Evolutionary conservation across 441 rosid genomes (phyloP).

Genomic region (Pelargonium australe): DNA sequence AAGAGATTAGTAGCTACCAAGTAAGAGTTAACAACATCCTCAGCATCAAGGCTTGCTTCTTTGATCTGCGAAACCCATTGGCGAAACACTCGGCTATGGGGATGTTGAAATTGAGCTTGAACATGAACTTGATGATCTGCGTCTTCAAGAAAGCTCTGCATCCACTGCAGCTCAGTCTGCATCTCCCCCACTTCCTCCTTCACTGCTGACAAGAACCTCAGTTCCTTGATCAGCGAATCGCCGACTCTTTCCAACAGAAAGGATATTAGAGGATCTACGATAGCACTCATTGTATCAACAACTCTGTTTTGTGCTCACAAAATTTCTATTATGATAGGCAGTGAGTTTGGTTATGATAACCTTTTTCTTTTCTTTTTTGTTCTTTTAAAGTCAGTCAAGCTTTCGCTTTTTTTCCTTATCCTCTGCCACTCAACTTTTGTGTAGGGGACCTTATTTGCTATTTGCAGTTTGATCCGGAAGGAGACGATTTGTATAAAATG

Average conservation of each 20-base stretch:
- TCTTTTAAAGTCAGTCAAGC: too few species aligned
- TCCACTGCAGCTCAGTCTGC: neutral
- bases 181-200: neutral
- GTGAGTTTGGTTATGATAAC: too few species aligned
- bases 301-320: too few species aligned
- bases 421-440: too few species aligned
- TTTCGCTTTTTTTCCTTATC: too few species aligned
- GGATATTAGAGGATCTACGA: neutral
- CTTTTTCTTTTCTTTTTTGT: too few species aligned
- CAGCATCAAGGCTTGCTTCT: neutral
- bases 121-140: neutral
- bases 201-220: neutral
- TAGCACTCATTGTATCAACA: too few species aligned
- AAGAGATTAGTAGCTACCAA: neutral
- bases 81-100: neutral
- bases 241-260: neutral
- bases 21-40: neutral
- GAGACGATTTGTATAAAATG: too few species aligned
- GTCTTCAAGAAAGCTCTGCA: neutral
- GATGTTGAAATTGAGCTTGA: neutral
- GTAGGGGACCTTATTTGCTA: too few species aligned
- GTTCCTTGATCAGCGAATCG: neutral
- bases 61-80: neutral
- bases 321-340: too few species aligned
- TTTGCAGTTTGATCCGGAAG: too few species aligned